Percentiles rank a stretch among this genome's conserved stretches.
Evolutionary conservation across 2,329 filamentous ascomycete species (phyloP).

Genomic region (Alternaria tenuissima): DNA sequence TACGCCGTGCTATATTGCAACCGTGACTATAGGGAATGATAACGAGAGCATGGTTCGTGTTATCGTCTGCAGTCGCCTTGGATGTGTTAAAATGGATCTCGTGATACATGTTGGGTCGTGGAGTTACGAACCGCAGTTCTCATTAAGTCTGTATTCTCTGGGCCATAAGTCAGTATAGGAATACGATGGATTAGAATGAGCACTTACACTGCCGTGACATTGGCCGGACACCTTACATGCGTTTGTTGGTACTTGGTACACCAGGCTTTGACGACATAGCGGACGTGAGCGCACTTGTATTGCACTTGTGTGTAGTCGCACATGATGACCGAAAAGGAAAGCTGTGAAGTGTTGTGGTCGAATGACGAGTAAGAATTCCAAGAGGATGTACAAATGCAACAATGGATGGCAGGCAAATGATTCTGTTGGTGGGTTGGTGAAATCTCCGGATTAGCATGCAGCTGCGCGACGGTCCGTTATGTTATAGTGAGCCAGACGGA

Average conservation of each 20-base stretch:
- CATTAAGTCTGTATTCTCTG: slow-evolving; percentile 58
- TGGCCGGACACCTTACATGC: slow-evolving; percentile 63
- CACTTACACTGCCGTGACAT: slow-evolving; percentile 61
- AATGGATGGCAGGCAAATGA: slow-evolving; percentile 11
- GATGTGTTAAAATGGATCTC: slow-evolving; percentile 19
- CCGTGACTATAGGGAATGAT: slow-evolving; percentile 19
- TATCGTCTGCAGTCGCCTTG: slow-evolving; percentile 47
- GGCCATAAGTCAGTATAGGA: slow-evolving; percentile 16
- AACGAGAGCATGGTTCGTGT: slow-evolving; percentile 5
- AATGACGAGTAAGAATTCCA: slow-evolving; percentile 9
- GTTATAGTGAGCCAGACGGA: slow-evolving; percentile 25
- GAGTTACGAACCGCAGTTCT: slow-evolving; percentile 55
- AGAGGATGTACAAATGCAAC: not conserved
- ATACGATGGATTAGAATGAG: not conserved
- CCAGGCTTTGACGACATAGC: slow-evolving; percentile 65
- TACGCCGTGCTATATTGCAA: slow-evolving; percentile 43
- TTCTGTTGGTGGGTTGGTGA: slow-evolving; percentile 14
- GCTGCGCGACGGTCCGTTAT: slow-evolving; percentile 30
- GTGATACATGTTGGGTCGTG: not conserved
- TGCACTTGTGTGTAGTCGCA: slow-evolving; percentile 68
- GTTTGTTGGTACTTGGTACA: slow-evolving; percentile 63
- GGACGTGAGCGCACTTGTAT: slow-evolving; percentile 64
- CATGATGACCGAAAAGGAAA: slow-evolving; percentile 51
- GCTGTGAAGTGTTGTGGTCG: slow-evolving; percentile 9
- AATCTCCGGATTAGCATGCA: slow-evolving; percentile 24